These are phyloP conservation scores for Thalassiosira ordinaria DNA, from an alignment of 352 stramenopile species.

Conservation along the genomic window DNA sequence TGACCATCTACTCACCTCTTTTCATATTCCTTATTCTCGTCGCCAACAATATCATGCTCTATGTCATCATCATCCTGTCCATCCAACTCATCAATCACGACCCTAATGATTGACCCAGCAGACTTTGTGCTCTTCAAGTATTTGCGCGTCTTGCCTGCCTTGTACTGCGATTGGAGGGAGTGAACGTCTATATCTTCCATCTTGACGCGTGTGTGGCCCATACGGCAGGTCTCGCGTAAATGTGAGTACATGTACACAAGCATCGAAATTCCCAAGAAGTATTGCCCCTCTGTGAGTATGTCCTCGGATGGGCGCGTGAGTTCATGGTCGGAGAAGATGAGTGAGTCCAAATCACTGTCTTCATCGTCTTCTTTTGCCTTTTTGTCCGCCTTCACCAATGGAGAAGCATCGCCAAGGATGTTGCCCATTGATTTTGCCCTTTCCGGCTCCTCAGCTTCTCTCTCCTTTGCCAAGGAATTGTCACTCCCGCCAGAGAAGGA, in stretches of 20 bases:
- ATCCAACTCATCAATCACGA: conserved; percentile 44
- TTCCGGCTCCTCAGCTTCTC: no score
- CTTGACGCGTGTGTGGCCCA: conserved; percentile 33
- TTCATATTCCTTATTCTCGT: conserved; percentile 36
- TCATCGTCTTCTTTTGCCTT: no score
- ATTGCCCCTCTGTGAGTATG: conserved; percentile 48
- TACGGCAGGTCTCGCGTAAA: conserved; percentile 33
- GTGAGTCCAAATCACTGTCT: neutral
- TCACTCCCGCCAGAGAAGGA: conserved; percentile 21
- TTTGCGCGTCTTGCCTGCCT: neutral
- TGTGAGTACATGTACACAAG: conserved; percentile 47
- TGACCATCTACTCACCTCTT: conserved; percentile 36
- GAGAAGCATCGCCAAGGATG: no score
- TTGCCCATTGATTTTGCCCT: no score
- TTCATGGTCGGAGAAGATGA: conserved; percentile 24
- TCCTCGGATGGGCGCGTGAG: conserved; percentile 4
- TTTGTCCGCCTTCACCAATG: no score
- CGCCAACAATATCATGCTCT: conserved; percentile 28
- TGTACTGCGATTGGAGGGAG: conserved; percentile 24
- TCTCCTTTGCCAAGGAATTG: no score
- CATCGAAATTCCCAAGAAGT: conserved; percentile 50
- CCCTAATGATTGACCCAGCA: conserved; percentile 37
- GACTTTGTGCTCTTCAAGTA: conserved; percentile 37
- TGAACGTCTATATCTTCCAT: conserved; percentile 43
- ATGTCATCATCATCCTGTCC: conserved; percentile 17